Conservation (phyloP, 1,139 yeast genomes). For the Scheffersomyces insectosa region DNA sequence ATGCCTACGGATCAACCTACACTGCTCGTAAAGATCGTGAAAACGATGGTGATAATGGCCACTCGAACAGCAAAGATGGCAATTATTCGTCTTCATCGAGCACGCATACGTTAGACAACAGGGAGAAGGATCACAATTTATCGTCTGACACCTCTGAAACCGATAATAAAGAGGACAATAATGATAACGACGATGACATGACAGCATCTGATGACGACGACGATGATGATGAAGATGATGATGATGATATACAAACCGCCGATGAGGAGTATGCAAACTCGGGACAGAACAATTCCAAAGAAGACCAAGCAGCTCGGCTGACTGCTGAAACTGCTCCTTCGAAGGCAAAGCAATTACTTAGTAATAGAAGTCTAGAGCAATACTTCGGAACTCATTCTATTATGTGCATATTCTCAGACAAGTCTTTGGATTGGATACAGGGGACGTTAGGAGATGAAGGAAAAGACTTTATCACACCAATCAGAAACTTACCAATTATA, state of each 20-base stretch:
- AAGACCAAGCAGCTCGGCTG: not conserved
- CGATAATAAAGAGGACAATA: constrained; percentile 5
- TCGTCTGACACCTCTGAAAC: constrained; percentile 1
- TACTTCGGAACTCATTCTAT: constrained; percentile 44
- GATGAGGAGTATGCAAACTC: constrained; percentile 1
- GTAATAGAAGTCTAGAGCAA: constrained; percentile 9
- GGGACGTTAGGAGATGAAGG: constrained; percentile 25
- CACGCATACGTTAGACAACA: not conserved
- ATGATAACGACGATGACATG: constrained; percentile 3
- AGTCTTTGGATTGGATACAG: constrained; percentile 37
- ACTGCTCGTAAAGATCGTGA: not conserved
- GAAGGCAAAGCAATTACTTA: not conserved
- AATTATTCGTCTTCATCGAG: not conserved
- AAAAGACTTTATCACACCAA: constrained; percentile 24
- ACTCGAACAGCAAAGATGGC: constrained; percentile 6
- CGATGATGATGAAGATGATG: constrained; percentile 1
- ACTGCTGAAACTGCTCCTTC: not conserved
- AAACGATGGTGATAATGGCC: constrained; percentile 5
- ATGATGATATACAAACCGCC: constrained; percentile 1
- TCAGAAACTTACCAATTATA: constrained; percentile 32
- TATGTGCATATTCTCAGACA: constrained; percentile 36
- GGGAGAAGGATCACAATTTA: not conserved
- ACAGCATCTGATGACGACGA: constrained; percentile 1
- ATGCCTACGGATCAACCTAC: constrained; percentile 1
- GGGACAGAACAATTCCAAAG: not conserved